Base-by-base conservation (phyloP, 2,329 filamentous ascomycete genomes). In the Capronia coronata region DNA sequence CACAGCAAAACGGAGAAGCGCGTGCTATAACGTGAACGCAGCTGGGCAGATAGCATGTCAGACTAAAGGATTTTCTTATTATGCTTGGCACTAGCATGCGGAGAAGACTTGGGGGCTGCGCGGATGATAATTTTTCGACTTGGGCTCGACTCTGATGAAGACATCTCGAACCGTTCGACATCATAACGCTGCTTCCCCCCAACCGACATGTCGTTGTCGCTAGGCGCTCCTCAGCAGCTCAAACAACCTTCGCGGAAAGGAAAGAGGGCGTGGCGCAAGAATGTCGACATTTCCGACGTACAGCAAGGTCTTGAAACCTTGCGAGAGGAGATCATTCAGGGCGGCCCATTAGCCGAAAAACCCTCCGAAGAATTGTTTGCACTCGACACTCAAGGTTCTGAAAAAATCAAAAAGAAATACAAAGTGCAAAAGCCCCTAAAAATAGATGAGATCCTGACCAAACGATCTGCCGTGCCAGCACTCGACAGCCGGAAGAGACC, bases 181-280 rank as follows among this genome's bases (percentile, higher is more conserved):
- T 14, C 5, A 6, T 6, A 14, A 14, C 13, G 32, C 32, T 35
- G 32, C 13, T 7, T 35, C 32, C 35, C 35, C 7, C 19, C 16
- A 5, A 43, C 23, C 14, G 5, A 42, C 21, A 43, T 43, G 40
- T 10, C 40, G 4, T 29, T 38, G 10, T 50, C 47, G 3, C 49
- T 39, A 25, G 34, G 32, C 22, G 51, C 54, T 14, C 54, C 54
- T 14, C 46, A 52, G 25, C 54, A 56, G 39, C 51, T 38, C 21
- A 49, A 41, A 57, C 93, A 98, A 68, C 81, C 89, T 21, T 97
- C 91, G 3, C 79, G 93, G 65, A 98, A 98, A 68, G 93, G 94
- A 62, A 97, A 97, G 72, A 97, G 94, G 73, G 91, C 93, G 25
- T 98, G 93, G 93, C 80, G 93, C 65, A 98, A 97, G 69, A 95